phyloP scores from a whole-genome alignment of 2,329 filamentous ascomycete genomes.

The Cladosporium oxysporum region DNA sequence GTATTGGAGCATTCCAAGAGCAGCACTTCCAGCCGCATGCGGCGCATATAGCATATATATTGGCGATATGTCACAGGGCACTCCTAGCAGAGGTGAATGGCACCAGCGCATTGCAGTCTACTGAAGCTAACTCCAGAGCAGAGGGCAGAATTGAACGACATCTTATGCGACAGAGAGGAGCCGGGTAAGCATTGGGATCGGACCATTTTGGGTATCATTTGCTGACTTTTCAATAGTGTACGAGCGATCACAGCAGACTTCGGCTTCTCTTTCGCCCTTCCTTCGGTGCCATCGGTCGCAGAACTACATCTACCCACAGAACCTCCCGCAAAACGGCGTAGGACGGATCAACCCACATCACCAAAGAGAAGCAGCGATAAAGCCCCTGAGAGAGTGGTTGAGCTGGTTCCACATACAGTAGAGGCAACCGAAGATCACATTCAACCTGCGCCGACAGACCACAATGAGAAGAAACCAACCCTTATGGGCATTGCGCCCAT shows the following conservation, averaged over 20 bases:
- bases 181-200: slow-evolving; percentile 26
- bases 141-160: slow-evolving; percentile 36
- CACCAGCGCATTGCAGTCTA: neutral
- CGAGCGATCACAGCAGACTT: slow-evolving; percentile 33
- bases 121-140: slow-evolving; percentile 11
- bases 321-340: slow-evolving; percentile 27
- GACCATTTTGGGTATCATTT: no score
- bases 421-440: neutral
- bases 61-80: slow-evolving; percentile 31
- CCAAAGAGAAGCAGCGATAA: neutral
- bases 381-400: neutral
- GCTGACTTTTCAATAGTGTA: slow-evolving; percentile 19
- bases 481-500: no score
- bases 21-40: neutral
- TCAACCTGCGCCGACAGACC: no score
- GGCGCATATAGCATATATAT: slow-evolving; percentile 21
- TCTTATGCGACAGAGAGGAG: slow-evolving; percentile 37
- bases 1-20: slow-evolving; percentile 7
- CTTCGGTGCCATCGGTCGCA: slow-evolving; percentile 10
- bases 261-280: slow-evolving; percentile 33
- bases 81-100: slow-evolving; percentile 28
- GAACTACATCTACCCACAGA: slow-evolving; percentile 17
- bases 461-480: neutral
- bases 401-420: neutral
- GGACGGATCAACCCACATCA: neutral